Evolutionary conservation across 805 yeast species (phyloP).

Genomic region (Torulaspora gathmanii): DNA sequence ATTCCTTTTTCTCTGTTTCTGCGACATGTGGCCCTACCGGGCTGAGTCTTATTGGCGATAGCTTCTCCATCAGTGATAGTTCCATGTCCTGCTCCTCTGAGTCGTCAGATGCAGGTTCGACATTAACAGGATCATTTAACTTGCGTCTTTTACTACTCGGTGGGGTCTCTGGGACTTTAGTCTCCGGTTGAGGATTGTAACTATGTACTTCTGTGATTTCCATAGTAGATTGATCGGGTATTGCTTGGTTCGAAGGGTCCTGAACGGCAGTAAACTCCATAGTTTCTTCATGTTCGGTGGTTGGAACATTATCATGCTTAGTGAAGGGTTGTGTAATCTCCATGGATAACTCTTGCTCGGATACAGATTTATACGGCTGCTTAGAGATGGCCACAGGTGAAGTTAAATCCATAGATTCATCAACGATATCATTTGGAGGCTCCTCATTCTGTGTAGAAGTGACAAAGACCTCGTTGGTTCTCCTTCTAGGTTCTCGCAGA

Average conservation of each 20-base stretch:
- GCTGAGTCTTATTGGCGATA: constrained; percentile 27
- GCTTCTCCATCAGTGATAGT: constrained; percentile 24
- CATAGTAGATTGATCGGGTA: constrained; percentile 3
- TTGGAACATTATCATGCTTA: constrained; percentile 9
- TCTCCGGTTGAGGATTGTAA: not conserved
- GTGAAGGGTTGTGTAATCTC: constrained; percentile 23
- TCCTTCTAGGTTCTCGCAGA: constrained; percentile 24
- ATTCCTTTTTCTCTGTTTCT: not conserved
- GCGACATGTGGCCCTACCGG: constrained; percentile 4
- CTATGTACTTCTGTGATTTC: constrained; percentile 14
- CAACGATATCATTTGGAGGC: not conserved
- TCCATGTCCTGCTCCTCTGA: constrained; percentile 18
- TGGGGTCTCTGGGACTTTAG: constrained; percentile 4
- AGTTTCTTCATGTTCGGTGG: constrained; percentile 10
- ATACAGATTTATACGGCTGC: constrained; percentile 4
- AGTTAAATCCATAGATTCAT: constrained; percentile 10
- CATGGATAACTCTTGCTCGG: constrained; percentile 20
- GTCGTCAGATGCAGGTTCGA: not conserved
- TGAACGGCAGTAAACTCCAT: constrained; percentile 20
- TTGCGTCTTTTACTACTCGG: constrained; percentile 11
- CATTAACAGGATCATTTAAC: not conserved
- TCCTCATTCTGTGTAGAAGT: constrained; percentile 15
- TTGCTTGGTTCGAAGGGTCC: not conserved
- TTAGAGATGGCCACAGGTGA: constrained; percentile 1
- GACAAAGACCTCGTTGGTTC: constrained; percentile 3